Evolutionary conservation across 176 grass and related monocot genomes (phyloP).

Genomic region (Cenchrus purpureus): DNA sequence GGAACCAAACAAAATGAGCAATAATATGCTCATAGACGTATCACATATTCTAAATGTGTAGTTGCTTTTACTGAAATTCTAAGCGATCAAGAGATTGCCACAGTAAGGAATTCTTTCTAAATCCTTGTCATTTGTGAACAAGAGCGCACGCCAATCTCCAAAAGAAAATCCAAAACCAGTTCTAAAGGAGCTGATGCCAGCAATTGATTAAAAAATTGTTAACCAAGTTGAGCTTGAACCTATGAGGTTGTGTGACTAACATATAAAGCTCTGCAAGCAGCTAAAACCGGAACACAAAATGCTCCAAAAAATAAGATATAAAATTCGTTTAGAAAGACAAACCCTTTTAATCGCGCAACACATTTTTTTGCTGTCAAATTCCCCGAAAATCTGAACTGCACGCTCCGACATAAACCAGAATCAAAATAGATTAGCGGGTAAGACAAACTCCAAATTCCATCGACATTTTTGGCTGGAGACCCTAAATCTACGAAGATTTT

Average conservation of each 20-base stretch:
- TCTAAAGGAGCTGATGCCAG: neutral
- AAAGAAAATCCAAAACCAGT: neutral
- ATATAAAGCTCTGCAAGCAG: neutral
- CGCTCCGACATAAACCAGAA: neutral
- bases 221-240: neutral
- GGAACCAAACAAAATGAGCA: neutral
- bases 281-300: too few species aligned
- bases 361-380: neutral
- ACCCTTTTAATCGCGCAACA: neutral
- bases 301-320: neutral
- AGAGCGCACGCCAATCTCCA: neutral
- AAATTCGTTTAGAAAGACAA: neutral
- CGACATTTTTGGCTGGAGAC: neutral
- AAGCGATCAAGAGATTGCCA: neutral
- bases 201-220: neutral
- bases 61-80: neutral
- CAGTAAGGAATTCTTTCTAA: neutral
- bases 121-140: neutral
- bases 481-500: neutral
- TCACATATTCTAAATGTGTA: neutral
- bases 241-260: too few species aligned
- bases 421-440: neutral
- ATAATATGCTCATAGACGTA: conserved; percentile 7
- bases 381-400: neutral
- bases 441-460: neutral